These are phyloP conservation scores for Dorcoceras hygrometricum DNA, from an alignment of 257 asterid genomes.

Conservation along the genomic window DNA sequence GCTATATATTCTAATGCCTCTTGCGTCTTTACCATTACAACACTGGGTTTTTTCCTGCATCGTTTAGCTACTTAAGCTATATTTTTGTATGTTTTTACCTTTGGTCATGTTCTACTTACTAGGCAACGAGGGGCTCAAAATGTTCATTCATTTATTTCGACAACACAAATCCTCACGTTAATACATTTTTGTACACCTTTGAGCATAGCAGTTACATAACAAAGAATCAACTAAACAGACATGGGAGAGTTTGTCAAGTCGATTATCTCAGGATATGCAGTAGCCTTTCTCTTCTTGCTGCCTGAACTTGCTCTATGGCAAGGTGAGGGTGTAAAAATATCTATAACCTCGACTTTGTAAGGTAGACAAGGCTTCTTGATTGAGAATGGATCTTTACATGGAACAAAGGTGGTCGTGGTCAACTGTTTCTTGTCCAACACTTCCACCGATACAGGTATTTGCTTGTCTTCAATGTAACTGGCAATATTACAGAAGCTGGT, in stretches of 20 bases:
- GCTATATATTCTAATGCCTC: not conserved
- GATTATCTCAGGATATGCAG: slow-evolving; percentile 55
- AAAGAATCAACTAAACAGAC: slow-evolving; percentile 15
- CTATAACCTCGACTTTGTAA: slow-evolving; percentile 62
- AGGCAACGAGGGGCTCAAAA: not conserved
- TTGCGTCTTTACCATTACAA: too few species aligned
- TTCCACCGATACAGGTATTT: slow-evolving; percentile 12
- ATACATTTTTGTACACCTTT: not conserved
- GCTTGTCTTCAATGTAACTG: slow-evolving; percentile 20
- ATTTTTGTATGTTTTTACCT: not conserved
- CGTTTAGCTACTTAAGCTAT: not conserved
- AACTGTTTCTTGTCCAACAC: slow-evolving; percentile 21
- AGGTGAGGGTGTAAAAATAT: slow-evolving; percentile 70
- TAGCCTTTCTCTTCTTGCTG: slow-evolving; percentile 51
- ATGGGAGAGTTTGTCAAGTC: slow-evolving; percentile 83
- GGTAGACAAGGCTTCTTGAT: slow-evolving; percentile 23
- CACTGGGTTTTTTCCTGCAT: not conserved
- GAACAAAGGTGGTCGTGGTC: slow-evolving; percentile 22
- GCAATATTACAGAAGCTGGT: slow-evolving; percentile 17
- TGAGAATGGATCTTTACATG: slow-evolving; percentile 19
- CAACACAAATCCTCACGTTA: not conserved
- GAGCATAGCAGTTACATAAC: not conserved
- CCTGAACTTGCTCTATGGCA: slow-evolving; percentile 29
- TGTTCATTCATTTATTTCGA: not conserved
- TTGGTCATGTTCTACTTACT: not conserved